Base-by-base conservation (phyloP, 1,284 basidiomycete genomes). In the Cystobasidiaceae sp. region DNA sequence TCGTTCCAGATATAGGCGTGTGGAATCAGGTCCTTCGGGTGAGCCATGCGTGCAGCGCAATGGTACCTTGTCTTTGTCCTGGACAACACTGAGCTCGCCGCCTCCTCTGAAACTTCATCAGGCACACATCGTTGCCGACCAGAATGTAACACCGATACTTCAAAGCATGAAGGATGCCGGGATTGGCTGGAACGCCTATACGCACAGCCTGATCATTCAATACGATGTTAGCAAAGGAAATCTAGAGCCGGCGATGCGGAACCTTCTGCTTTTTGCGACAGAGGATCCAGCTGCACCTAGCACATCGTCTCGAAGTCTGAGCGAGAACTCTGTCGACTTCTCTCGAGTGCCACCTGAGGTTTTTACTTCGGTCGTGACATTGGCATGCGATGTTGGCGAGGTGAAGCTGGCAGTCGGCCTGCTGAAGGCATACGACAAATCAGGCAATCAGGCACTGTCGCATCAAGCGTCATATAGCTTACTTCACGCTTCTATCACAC, bases 1-100 rank as follows among this genome's bases (percentile, higher is more conserved):
- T 64, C 9, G 51, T 34, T 17, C 52, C 52, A 7, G 61, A 64
- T 34, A 27, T 64, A 15, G 44, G 51, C 1, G 32, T 64, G 8
- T 64, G 50, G 49, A 64, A 64, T 30, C 61, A 64, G 45, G 52
- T 64, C 21, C 32, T 64, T 6, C 34, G 45, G 9, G 61, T 64
- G 51, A 9, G 61, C 23, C 11, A 5, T 32, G 17, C 7, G 27
- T 19, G 27, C 11, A 39, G n/a, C 11, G n/a, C 11, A 39, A 11
- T 39, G 37, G 11, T 39, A n/a, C 48, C 11, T 51, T 19, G 9
- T 13, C 49, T 51, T 33, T 4, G 11, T 15, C 13, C 23, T 49
- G 32, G 15, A 27, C 9, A 25, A 49, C 19, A 49, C 27, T 28
- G 25, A 52, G 21, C 7, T 34, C 17, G 33, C 32, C 13, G 21